phyloP scores from a whole-genome alignment of 306 rosid species.

The Glycine tomentella region DNA sequence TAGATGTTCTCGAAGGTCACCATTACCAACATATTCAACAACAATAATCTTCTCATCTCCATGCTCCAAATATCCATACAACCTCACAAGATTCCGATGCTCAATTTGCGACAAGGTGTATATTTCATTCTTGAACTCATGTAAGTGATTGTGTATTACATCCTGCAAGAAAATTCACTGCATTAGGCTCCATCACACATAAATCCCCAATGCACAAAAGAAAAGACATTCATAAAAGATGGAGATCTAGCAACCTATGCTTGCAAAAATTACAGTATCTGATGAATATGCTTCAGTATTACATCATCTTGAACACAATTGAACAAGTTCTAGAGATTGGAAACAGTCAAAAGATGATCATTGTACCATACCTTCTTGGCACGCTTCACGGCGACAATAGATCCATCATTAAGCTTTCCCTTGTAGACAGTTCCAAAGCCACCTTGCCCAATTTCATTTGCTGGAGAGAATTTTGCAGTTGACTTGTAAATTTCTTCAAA shows the following conservation, averaged over 20 bases:
- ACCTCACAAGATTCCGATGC: slow-evolving; percentile 89
- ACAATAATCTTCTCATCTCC: slow-evolving; percentile 80
- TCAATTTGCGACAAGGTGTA: slow-evolving; percentile 82
- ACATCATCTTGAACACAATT: slow-evolving; percentile 22
- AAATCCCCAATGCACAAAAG: background rate
- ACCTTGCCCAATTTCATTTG: slow-evolving; percentile 79
- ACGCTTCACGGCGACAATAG: slow-evolving; percentile 85
- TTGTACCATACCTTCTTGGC: slow-evolving; percentile 69
- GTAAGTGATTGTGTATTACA: slow-evolving; percentile 48
- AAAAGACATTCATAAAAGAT: background rate
- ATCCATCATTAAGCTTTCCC: slow-evolving; percentile 80
- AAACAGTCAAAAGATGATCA: slow-evolving; percentile 35
- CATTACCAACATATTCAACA: slow-evolving; percentile 84
- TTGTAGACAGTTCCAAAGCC: slow-evolving; percentile 86
- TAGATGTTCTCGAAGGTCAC: slow-evolving; percentile 88
- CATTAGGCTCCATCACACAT: slow-evolving; percentile 27
- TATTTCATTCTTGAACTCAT: slow-evolving; percentile 90
- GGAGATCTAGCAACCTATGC: background rate
- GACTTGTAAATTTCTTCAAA: slow-evolving; percentile 82
- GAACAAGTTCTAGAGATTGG: slow-evolving; percentile 15
- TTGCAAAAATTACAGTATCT: background rate
- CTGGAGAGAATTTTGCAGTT: slow-evolving; percentile 74
- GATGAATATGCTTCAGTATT: slow-evolving; percentile 16
- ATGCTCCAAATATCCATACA: slow-evolving; percentile 87
- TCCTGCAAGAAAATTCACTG: slow-evolving; percentile 59